Conservation (phyloP, 2,329 filamentous ascomycete species). For the Cytospora paraplurivora region DNA sequence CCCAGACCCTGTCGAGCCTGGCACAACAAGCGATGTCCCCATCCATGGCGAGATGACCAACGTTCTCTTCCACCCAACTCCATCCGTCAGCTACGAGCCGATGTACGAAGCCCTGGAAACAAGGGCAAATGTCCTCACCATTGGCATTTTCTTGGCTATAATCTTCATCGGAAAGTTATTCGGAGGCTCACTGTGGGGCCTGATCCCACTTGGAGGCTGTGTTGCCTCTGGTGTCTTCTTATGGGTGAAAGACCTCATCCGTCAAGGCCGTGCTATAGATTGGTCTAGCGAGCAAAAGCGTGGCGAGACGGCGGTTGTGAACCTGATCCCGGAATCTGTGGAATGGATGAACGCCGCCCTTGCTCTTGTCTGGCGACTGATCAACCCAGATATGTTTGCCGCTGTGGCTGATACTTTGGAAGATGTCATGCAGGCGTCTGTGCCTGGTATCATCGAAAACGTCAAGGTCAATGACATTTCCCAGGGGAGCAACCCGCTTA, state of each 20-base stretch:
- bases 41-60: slow-evolving; percentile 97
- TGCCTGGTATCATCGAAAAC: slow-evolving; percentile 88
- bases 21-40: slow-evolving; percentile 88
- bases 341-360: slow-evolving; percentile 95
- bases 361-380: slow-evolving; percentile 81
- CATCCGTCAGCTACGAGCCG: slow-evolving; percentile 84
- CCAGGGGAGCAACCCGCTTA: slow-evolving; percentile 87
- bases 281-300: slow-evolving; percentile 87
- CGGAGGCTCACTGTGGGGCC: slow-evolving; percentile 73
- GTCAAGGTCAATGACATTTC: slow-evolving; percentile 94
- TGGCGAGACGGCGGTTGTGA: slow-evolving; percentile 82
- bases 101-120: slow-evolving; percentile 79
- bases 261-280: slow-evolving; percentile 79
- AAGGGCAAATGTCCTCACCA: slow-evolving; percentile 70
- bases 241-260: slow-evolving; percentile 86
- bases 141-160: slow-evolving; percentile 71
- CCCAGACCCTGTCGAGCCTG: slow-evolving; percentile 79
- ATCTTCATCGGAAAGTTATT: slow-evolving; percentile 78
- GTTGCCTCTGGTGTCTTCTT: slow-evolving; percentile 79
- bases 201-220: slow-evolving; percentile 73
- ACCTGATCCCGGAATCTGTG: slow-evolving; percentile 89
- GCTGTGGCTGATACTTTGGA: slow-evolving; percentile 79
- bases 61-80: slow-evolving; percentile 92
- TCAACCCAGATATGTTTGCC: slow-evolving; percentile 96
- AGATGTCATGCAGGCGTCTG: slow-evolving; percentile 95